These are phyloP conservation scores for Scutellaria barbata DNA, from an alignment of 257 asterid species.

Conservation along the genomic window DNA sequence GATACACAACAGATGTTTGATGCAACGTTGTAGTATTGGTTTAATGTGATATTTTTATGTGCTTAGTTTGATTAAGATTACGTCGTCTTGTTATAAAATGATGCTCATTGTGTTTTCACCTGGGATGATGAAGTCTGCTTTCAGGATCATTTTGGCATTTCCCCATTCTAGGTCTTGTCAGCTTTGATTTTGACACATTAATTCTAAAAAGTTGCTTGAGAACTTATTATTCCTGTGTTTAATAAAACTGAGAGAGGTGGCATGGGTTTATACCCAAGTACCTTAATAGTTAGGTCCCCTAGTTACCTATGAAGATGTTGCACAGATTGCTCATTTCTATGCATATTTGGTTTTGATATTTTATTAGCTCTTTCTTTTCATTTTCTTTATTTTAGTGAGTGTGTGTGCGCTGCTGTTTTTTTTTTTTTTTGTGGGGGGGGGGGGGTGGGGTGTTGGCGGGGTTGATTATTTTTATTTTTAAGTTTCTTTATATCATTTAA, in stretches of 20 bases:
- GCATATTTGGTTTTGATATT: not conserved
- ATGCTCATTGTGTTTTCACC: slow-evolving; percentile 21
- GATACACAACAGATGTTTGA: not conserved
- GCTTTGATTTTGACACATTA: not conserved
- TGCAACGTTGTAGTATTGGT: not conserved
- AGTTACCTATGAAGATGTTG: slow-evolving; percentile 4
- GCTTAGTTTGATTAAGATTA: not conserved
- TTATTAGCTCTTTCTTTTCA: too few species aligned
- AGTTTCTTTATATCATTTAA: not conserved
- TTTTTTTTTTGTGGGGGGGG: not conserved
- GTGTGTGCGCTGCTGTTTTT: too few species aligned
- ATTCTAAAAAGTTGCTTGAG: not conserved
- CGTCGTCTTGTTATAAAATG: not conserved
- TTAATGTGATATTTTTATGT: not conserved
- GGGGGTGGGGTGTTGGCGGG: too few species aligned
- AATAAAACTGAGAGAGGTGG: not conserved
- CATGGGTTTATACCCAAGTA: not conserved
- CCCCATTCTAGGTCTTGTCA: slow-evolving; percentile 10
- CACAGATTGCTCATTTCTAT: slow-evolving; percentile 4
- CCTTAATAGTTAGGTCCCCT: not conserved
- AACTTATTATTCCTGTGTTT: not conserved
- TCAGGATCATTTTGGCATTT: not conserved
- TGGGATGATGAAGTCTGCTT: not conserved
- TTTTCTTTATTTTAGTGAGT: too few species aligned
- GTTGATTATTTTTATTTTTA: not conserved